Evolutionary conservation across 768 basidiomycete genomes (phyloP).

Genomic region (Tylopilus subfusipes): DNA sequence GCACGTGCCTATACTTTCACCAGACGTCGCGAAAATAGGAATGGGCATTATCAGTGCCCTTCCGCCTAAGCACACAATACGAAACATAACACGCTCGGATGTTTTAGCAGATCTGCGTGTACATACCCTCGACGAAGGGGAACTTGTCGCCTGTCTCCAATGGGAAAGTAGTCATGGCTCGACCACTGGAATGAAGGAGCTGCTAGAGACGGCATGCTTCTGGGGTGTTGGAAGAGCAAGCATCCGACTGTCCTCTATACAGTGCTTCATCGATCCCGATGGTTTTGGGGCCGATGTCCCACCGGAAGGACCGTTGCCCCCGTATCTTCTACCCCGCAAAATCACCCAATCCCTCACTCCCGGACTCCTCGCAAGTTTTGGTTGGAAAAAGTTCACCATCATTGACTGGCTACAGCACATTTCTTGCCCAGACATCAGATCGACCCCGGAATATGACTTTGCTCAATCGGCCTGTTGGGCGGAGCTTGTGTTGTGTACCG

Average conservation of each 20-base stretch:
- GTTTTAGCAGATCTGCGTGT: slow-evolving; percentile 73
- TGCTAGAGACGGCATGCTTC: slow-evolving; percentile 72
- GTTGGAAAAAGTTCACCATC: slow-evolving; percentile 75
- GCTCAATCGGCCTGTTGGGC: slow-evolving; percentile 67
- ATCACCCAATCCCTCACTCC: slow-evolving; percentile 47
- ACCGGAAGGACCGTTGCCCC: slow-evolving; percentile 12
- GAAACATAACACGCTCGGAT: slow-evolving; percentile 39
- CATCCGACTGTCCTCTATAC: slow-evolving; percentile 62
- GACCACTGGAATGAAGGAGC: slow-evolving; percentile 36
- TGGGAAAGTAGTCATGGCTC: slow-evolving; percentile 67
- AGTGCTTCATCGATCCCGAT: slow-evolving; percentile 67
- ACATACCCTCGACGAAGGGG: slow-evolving; percentile 64
- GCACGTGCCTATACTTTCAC: not conserved
- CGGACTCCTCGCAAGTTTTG: slow-evolving; percentile 56
- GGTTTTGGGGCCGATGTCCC: slow-evolving; percentile 50
- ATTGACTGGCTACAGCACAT: slow-evolving; percentile 74
- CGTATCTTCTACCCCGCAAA: slow-evolving; percentile 5
- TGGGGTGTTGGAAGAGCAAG: slow-evolving; percentile 31
- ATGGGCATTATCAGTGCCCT: slow-evolving; percentile 46
- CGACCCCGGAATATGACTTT: slow-evolving; percentile 55
- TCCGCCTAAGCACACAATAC: not conserved
- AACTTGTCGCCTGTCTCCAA: slow-evolving; percentile 75
- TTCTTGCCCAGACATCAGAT: slow-evolving; percentile 42
- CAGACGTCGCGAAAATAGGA: slow-evolving; percentile 55
- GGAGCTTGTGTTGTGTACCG: slow-evolving; percentile 65